Evolutionary conservation across 805 yeast genomes (phyloP), one percentile per base, ranked within the genome.

Genomic region (Kregervanrija fluxuum): DNA sequence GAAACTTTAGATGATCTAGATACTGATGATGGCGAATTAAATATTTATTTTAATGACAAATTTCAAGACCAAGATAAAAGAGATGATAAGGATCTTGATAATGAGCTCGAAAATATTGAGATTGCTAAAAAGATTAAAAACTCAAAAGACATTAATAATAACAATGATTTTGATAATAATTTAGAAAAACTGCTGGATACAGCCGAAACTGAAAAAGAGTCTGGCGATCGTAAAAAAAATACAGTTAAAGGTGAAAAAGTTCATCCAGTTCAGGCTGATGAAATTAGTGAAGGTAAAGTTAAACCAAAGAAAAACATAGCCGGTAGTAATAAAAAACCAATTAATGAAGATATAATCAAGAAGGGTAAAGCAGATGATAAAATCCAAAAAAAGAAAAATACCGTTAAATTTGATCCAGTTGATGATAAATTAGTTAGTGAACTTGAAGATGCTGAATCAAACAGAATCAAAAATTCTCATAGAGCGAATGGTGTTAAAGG

Each of bases 11-110:
- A 45, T 32, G 16, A 38, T n/a, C 30, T 45, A 2, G 48, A 46
- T 33, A 33, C 37, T 3, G 48, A 37, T 16, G 42, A 41, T 14
- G 46, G 44, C 3, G 50, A 47, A 37, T 28, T 42, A 13, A 30
- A 30, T 33, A 14, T 22, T 6, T 22, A 22, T 30, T 2, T 4
- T 34, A 12, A 41, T 30, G 8, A 10, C 13, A 15, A 13, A 13
- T 12, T 13, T 32, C 34, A 32, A 13, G n/a, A 32, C 12, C 34
- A 32, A 37, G n/a, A 11, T n/a, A 17, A n/a, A 17, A 37, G 31
- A n/a, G 30, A 15, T 28, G n/a, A 28, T 10, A 17, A 33, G 8
- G 35, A 33, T 12, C 8, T 12, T n/a, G 35, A 33, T 14, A 16
- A 16, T 16, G 22, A 16, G 14, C 11, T 11, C 9, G 16, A 35